Base-by-base conservation (phyloP, 257 asterid genomes). In the Fraxinus quadrangulata region DNA sequence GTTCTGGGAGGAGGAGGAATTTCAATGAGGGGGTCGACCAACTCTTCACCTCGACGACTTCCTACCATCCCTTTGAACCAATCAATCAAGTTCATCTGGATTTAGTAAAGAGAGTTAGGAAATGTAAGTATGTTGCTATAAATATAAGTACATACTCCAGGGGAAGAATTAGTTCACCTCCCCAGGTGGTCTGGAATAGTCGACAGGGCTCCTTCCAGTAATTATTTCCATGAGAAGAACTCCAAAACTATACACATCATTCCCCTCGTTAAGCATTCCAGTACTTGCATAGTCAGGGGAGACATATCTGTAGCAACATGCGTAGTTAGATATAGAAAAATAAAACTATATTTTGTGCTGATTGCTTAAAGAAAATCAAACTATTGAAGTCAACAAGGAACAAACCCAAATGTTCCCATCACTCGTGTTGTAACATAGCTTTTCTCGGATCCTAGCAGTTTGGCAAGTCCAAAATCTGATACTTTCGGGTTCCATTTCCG, bases 321-420 rank as follows among this genome's bases (percentile, higher is more conserved):
- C 72, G 40, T 5, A 4, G 63, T 19, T 51, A 4, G 23, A 16
- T 19, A 67, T 30, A 70, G 76, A 71, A 40, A 39, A 72, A 71
- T 28, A 42, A 49, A 13, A 17, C 9, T 16, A 6, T 51, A 70
- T n/a, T 72, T 33, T 14, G n/a, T n/a, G 42, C 31, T 4, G 59
- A 42, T 11, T 42, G 51, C 5, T 42, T 11, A 42, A 11, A 42
- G 56, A 74, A 49, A 73, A 68, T 54, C 67, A 54, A 6, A 75
- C 6, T 30, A 31, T 47, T 76, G 45, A 30, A 88, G 47, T 30
- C 11, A 23, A 75, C 80, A 84, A 54, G 76, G 82, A 67, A 85
- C 97, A 49, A 82, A 96, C 99, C 99, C 99, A 78, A 96, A 96
- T 65, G 99, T 96, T 77, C 99, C 99, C 99, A 96, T 96, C 79